phyloP scores from a whole-genome alignment of 306 rosid genomes.

The Malus asiatica region DNA sequence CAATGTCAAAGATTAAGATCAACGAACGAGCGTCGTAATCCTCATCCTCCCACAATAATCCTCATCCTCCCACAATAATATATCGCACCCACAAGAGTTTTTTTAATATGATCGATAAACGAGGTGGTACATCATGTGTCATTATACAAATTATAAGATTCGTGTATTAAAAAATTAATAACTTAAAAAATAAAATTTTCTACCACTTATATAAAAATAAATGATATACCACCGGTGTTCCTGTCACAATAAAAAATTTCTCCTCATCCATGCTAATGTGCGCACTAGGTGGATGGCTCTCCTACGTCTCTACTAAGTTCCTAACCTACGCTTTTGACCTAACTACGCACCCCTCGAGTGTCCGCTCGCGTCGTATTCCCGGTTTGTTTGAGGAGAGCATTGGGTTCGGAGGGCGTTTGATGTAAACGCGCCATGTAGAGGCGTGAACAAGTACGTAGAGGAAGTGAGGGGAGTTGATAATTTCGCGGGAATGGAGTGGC shows the following conservation, averaged over 20 bases:
- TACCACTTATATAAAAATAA: too few species aligned
- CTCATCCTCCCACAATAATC: conserved; percentile 49
- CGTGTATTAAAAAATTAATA: too few species aligned
- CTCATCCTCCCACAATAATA: conserved; percentile 48
- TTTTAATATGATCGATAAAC: too few species aligned
- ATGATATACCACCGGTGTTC: too few species aligned
- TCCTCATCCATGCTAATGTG: conserved; percentile 30
- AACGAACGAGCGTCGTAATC: conserved; percentile 14
- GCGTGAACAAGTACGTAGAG: not conserved
- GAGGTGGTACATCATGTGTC: accelerated
- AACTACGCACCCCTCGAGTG: conserved; percentile 15
- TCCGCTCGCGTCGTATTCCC: conserved; percentile 20
- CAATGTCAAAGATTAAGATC: conserved; percentile 18
- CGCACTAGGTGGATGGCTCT: conserved; percentile 42
- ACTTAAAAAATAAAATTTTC: too few species aligned
- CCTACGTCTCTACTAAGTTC: not conserved
- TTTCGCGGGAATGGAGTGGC: not conserved
- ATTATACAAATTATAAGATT: too few species aligned
- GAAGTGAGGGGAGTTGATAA: not conserved
- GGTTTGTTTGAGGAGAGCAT: not conserved
- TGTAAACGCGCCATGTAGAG: not conserved
- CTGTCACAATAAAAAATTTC: too few species aligned
- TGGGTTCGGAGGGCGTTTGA: not conserved
- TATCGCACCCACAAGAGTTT: not conserved
- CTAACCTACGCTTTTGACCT: not conserved